A percentile compares a stretch with the other conserved stretches of the same genome.
Conservation (phyloP, 1,284 basidiomycete genomes). For the Malassezia nana region DNA sequence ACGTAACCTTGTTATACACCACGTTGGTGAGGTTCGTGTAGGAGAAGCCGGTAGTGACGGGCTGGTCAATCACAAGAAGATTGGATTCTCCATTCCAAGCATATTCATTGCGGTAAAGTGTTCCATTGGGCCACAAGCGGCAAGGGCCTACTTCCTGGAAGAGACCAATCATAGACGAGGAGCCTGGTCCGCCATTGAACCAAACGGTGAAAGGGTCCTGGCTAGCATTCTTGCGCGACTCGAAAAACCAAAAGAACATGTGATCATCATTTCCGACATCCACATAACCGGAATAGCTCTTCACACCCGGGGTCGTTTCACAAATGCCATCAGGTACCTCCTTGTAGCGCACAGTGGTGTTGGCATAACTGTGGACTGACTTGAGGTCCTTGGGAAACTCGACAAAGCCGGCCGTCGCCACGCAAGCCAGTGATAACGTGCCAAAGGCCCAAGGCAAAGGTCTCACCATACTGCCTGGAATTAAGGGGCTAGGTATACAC, state of each 20-base stretch:
- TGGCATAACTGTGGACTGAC: conserved; percentile 16
- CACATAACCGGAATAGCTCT: conserved; percentile 54
- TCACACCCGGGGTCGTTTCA: conserved; percentile 61
- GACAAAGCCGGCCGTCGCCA: not conserved
- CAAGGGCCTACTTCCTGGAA: conserved; percentile 64
- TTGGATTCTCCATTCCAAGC: conserved; percentile 62
- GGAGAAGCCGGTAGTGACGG: conserved; percentile 44
- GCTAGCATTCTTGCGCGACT: conserved; percentile 24
- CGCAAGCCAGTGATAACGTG: not conserved
- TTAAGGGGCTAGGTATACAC: not conserved
- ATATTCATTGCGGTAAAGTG: conserved; percentile 53
- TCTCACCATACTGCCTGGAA: not conserved
- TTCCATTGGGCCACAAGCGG: conserved; percentile 36
- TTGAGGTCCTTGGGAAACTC: conserved; percentile 18
- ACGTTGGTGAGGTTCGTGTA: conserved; percentile 23
- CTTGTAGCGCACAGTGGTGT: conserved; percentile 29
- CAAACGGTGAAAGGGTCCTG: conserved; percentile 21
- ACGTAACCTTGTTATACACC: conserved; percentile 16
- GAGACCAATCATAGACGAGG: conserved; percentile 60
- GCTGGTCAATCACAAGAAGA: conserved; percentile 67
- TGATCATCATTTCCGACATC: conserved; percentile 24
- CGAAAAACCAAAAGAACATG: conserved; percentile 36
- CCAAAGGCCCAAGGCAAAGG: not conserved
- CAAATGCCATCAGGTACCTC: conserved; percentile 57
- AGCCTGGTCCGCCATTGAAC: conserved; percentile 53